These are phyloP conservation scores for Epichloe gansuensis DNA, from an alignment of 2,329 filamentous ascomycete species.

Conservation along the genomic window DNA sequence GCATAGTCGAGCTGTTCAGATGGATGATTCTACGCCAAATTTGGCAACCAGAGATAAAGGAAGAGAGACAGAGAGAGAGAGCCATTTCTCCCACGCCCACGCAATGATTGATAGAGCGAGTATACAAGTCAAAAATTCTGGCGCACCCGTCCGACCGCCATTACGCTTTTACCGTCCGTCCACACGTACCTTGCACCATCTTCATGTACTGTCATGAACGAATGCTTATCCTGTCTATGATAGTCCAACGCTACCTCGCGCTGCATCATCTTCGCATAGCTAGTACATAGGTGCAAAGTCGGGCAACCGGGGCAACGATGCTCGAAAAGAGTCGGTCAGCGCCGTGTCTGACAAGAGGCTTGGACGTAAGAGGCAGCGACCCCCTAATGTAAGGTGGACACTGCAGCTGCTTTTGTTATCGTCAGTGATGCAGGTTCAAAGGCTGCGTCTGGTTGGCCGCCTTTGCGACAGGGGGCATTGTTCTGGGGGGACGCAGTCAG, in stretches of 20 bases:
- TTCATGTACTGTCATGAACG: background rate
- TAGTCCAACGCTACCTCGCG: background rate
- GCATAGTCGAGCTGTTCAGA: background rate
- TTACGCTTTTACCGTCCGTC: too few relatives aligned
- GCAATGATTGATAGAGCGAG: too few relatives aligned
- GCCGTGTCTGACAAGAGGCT: background rate
- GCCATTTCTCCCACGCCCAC: too few relatives aligned
- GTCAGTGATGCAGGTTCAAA: background rate
- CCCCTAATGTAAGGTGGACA: background rate
- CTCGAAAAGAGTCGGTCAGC: slow-evolving; percentile 8
- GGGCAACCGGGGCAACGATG: background rate
- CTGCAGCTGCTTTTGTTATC: background rate
- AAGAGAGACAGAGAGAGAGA: too few relatives aligned
- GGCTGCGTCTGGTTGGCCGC: background rate
- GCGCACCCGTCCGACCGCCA: background rate
- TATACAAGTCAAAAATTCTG: too few relatives aligned
- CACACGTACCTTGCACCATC: background rate
- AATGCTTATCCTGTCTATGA: background rate
- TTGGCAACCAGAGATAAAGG: background rate
- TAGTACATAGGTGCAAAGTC: background rate
- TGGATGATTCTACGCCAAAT: background rate
- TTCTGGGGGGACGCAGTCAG: background rate
- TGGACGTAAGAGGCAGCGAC: background rate
- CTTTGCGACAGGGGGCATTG: slow-evolving; percentile 1
- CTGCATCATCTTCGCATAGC: background rate